Base-by-base conservation (phyloP, 2,329 filamentous ascomycete genomes). In the Pseudogymnoascus sp. region DNA sequence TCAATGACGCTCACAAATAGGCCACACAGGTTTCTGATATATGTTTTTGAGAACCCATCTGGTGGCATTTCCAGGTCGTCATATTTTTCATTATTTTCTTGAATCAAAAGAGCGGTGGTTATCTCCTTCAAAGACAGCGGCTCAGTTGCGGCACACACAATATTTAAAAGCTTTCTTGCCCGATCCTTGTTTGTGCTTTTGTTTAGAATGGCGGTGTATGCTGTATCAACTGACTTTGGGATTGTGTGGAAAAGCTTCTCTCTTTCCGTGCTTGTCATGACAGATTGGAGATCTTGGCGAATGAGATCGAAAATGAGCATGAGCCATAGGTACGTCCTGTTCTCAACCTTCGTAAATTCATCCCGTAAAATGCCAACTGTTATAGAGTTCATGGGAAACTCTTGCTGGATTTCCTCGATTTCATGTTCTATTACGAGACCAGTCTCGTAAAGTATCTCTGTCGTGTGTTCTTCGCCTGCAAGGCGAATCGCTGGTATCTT, bases 1-100 rank as follows among this genome's bases (percentile, higher is more conserved):
- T 73, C 63, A 1, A 69, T 61, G n/a, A 75, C 63, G 15, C 59
- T 66, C 2, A 76, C 63, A 56, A 75, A 74, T 5, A 74, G 67
- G 0, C 71, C 72, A 60, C 73, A 76, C 9, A 72, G 60, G 5
- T 69, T 59, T 37, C 67, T 62, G 9, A 75, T 60, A 5, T 55
- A 61, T 3, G 60, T 6, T 23, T 59, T 26, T 23, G 69, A 64
- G 3, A 62, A 59, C 1, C 64, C 35, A 23, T 64, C 59, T 5
- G 61, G 35, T 55, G 67, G 34, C 3, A 68, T 59, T 9, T 65
- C 61, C 8, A 64, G 34, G 9, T 63, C 41, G 2, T 30, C 61
- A 38, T 45, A 62, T 57, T 2, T 59, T 56, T 26, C 58, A 23
- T 38, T 52, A 57, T 15, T 62, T 5, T 52, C 45, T 30, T 30